A percentile compares a stretch with the other conserved stretches of the same genome.
Conservation (phyloP, 2,329 filamentous ascomycete species). For the Escovopsis sp. region DNA sequence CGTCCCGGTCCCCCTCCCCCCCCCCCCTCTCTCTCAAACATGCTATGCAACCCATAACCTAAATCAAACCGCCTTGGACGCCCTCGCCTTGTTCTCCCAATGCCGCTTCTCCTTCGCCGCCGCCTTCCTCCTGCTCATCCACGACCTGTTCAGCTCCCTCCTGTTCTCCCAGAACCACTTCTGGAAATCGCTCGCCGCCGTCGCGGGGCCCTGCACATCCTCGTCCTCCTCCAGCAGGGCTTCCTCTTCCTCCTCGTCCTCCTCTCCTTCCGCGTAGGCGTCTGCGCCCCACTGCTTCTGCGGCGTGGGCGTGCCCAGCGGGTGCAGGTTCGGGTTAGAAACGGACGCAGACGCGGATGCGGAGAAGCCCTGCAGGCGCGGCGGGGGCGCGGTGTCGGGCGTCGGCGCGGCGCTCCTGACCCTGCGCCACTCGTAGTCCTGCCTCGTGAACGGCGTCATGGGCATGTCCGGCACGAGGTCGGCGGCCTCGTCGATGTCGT, state of each 20-base stretch:
- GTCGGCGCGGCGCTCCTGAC: conserved; percentile 86
- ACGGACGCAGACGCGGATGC: too few relatives aligned
- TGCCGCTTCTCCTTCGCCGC: conserved; percentile 53
- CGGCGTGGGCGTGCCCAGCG: too few relatives aligned
- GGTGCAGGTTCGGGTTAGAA: too few relatives aligned
- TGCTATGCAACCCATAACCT: too few relatives aligned
- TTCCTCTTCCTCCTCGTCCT: conserved; percentile 18
- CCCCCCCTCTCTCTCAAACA: too few relatives aligned
- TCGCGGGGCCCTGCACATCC: conserved; percentile 7
- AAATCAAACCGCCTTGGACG: conserved; percentile 19
- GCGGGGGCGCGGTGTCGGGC: conserved; percentile 76
- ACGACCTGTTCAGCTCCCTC: conserved; percentile 48
- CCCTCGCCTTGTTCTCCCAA: conserved; percentile 45
- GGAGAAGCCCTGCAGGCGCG: conserved; percentile 34
- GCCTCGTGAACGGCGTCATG: conserved; percentile 69
- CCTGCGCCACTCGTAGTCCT: conserved; percentile 60
- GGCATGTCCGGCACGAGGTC: conserved; percentile 31
- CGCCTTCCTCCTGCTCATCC: conserved; percentile 49
- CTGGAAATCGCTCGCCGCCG: conserved; percentile 39
- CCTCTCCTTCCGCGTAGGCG: conserved; percentile 12
- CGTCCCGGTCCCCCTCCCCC: too few relatives aligned
- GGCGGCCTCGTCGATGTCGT: conserved; percentile 25
- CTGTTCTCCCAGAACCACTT: conserved; percentile 56
- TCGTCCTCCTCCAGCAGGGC: conserved; percentile 14
- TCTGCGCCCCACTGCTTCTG: too few relatives aligned